Evolutionary conservation across 2,329 filamentous ascomycete species (phyloP).

Genomic region (Colletotrichum acutatum): DNA sequence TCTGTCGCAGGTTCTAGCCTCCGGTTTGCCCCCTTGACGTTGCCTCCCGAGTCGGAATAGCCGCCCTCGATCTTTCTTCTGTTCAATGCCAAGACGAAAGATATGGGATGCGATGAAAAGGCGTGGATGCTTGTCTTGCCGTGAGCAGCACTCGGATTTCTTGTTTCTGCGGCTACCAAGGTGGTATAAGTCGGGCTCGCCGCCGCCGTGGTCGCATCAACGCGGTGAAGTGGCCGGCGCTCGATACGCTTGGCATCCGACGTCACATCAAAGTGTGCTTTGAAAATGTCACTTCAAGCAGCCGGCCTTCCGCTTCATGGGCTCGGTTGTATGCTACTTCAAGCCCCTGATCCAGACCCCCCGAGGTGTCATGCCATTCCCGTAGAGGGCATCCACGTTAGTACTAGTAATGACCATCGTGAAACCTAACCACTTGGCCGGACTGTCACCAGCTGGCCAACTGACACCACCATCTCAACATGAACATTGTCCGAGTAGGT

Average conservation of each 20-base stretch:
- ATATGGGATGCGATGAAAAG: constrained; percentile 1
- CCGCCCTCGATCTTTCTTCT: neutral
- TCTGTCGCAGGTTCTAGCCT: constrained; percentile 33
- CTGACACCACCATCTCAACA: neutral
- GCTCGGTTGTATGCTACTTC: neutral
- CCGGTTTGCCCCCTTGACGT: neutral
- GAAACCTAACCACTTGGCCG: neutral
- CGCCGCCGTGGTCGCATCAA: neutral
- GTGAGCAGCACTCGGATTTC: neutral
- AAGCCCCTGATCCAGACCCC: neutral
- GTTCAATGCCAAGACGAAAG: constrained; percentile 9
- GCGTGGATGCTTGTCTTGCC: neutral
- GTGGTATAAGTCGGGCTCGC: constrained; percentile 1
- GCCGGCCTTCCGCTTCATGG: neutral
- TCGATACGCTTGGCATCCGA: neutral
- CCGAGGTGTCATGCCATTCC: no score
- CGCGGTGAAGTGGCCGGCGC: neutral
- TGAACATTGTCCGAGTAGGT: neutral
- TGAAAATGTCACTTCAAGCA: neutral
- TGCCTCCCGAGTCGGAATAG: constrained; percentile 11
- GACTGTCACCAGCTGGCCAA: constrained; percentile 2
- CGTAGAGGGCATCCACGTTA: neutral
- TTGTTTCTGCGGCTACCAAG: neutral
- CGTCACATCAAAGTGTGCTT: neutral
- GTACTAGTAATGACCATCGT: neutral